Percentiles rank a stretch among this genome's conserved stretches.
phyloP scores from a whole-genome alignment of 176 grass and related monocot genomes.

The Bolboschoenus planiculmis region DNA sequence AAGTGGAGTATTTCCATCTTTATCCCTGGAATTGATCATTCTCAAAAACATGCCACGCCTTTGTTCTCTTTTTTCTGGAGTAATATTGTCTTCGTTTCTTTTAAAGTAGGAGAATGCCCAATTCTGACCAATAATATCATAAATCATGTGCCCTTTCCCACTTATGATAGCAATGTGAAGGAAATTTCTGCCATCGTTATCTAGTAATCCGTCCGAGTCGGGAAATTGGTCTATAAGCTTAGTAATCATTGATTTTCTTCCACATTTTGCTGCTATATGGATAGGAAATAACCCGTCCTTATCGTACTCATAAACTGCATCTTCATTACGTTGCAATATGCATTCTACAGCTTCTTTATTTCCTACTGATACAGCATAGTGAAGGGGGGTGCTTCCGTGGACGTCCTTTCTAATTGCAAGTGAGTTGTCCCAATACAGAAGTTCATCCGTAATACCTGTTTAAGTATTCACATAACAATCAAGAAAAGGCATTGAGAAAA shows the following conservation, averaged over 20 bases:
- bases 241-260: slow-evolving; percentile 30
- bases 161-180: slow-evolving; percentile 46
- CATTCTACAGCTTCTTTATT: slow-evolving; percentile 31
- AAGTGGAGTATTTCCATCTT: slow-evolving; percentile 59
- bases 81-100: no score
- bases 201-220: slow-evolving; percentile 50
- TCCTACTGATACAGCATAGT: slow-evolving; percentile 48
- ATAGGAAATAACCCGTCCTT: slow-evolving; percentile 45
- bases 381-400: slow-evolving; percentile 50
- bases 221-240: slow-evolving; percentile 37
- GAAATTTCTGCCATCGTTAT: slow-evolving; percentile 50
- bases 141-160: slow-evolving; percentile 37
- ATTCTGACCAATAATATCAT: no score
- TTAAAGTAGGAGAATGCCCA: no score
- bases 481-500: no score
- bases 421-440: slow-evolving; percentile 30
- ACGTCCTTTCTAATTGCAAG: slow-evolving; percentile 35
- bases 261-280: slow-evolving; percentile 56
- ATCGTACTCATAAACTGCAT: slow-evolving; percentile 36
- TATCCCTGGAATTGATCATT: slow-evolving; percentile 56
- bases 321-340: slow-evolving; percentile 34
- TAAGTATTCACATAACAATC: no score
- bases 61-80: no score
- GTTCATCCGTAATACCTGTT: slow-evolving; percentile 46
- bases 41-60: slow-evolving; percentile 37